These are phyloP conservation scores for Leccinellum rugosiceps DNA, from an alignment of 768 basidiomycete genomes.

Conservation along the genomic window DNA sequence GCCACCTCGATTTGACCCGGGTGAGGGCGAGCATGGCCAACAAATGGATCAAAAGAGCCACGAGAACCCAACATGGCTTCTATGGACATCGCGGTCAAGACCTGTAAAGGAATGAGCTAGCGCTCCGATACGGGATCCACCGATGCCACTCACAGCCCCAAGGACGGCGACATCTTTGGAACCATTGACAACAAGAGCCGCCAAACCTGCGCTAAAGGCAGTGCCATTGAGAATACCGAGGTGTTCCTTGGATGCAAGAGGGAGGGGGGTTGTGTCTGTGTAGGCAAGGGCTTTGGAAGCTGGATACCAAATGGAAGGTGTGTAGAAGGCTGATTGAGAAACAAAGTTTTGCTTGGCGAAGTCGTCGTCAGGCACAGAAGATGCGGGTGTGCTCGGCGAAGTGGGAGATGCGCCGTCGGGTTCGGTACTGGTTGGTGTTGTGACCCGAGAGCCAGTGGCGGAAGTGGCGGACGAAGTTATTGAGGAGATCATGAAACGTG, in stretches of 20 bases:
- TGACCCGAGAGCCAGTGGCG: constrained; percentile 11
- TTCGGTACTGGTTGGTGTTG: constrained; percentile 15
- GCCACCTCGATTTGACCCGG: constrained; percentile 83
- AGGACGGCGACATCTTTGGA: constrained; percentile 65
- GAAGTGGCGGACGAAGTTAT: constrained; percentile 1
- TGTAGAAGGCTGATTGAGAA: background rate
- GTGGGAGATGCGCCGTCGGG: constrained; percentile 44
- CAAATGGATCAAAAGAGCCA: constrained; percentile 74
- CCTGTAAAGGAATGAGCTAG: constrained; percentile 34
- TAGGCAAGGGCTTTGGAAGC: constrained; percentile 51
- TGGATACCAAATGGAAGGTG: constrained; percentile 9
- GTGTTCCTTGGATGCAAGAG: constrained; percentile 73
- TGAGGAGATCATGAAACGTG: constrained; percentile 6
- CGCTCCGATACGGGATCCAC: background rate
- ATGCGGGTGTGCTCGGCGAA: constrained; percentile 38
- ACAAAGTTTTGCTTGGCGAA: constrained; percentile 5
- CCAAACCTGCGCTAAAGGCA: constrained; percentile 80
- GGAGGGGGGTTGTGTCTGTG: constrained; percentile 61
- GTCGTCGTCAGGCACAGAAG: constrained; percentile 25
- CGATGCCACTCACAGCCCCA: constrained; percentile 31
- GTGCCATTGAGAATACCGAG: constrained; percentile 84
- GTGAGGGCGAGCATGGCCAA: constrained; percentile 73
- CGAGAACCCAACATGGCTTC: constrained; percentile 78
- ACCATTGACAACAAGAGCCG: constrained; percentile 68
- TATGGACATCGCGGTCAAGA: constrained; percentile 78